Evolutionary conservation across 805 yeast species (phyloP).

Genomic region (Starmera dryadoides): DNA sequence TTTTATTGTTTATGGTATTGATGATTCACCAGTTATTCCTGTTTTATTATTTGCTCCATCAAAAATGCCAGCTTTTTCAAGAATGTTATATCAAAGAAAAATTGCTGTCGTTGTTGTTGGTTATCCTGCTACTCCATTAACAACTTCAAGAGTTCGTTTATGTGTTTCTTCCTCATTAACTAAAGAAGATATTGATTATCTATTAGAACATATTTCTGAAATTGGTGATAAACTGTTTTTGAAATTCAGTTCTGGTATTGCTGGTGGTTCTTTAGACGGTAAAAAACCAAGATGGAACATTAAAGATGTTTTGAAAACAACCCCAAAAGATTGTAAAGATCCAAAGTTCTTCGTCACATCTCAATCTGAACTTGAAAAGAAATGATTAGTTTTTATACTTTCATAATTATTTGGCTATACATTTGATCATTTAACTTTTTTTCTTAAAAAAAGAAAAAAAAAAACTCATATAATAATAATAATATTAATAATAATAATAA

Average conservation of each 20-base stretch:
- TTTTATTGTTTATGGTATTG: conserved; percentile 89
- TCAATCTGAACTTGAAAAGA: background rate
- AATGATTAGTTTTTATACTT: no score
- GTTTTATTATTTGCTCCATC: conserved; percentile 81
- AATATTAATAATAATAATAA: no score
- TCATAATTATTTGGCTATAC: no score
- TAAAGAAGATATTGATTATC: conserved; percentile 85
- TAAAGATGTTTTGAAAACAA: conserved; percentile 67
- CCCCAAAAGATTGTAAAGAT: conserved; percentile 56
- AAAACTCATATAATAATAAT: no score
- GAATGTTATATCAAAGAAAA: conserved; percentile 69
- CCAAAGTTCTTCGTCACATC: conserved; percentile 27
- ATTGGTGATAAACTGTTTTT: conserved; percentile 72
- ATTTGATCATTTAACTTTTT: no score
- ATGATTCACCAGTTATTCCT: conserved; percentile 96
- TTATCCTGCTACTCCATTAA: conserved; percentile 94
- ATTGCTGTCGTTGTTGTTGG: conserved; percentile 96
- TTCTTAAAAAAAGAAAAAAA: no score
- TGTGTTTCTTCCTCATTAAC: conserved; percentile 91
- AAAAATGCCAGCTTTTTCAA: conserved; percentile 88
- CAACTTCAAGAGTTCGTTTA: conserved; percentile 83
- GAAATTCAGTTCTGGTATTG: conserved; percentile 71
- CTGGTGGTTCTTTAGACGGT: conserved; percentile 57
- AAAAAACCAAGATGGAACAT: conserved; percentile 70
- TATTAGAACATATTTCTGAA: conserved; percentile 62